Conservation (phyloP, 2,329 filamentous ascomycete species). For the Colletotrichum musae region DNA sequence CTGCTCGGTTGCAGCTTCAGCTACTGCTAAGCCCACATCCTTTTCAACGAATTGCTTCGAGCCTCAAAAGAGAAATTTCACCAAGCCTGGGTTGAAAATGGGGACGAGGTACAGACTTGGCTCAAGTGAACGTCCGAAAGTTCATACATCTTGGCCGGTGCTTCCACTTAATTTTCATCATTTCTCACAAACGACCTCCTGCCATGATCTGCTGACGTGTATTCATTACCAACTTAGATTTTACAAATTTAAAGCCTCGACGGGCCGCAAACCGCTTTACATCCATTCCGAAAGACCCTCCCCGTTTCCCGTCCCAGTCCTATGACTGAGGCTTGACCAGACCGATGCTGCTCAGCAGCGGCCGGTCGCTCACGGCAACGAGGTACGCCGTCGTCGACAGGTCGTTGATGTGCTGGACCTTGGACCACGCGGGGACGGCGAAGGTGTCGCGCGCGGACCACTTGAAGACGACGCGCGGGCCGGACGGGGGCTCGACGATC, state of each 20-base stretch:
- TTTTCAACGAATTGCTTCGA: too few species aligned
- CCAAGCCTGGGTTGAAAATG: too few species aligned
- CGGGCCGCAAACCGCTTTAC: neutral
- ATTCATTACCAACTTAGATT: slow-evolving; percentile 2
- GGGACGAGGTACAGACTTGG: too few species aligned
- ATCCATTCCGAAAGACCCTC: neutral
- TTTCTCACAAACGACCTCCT: neutral
- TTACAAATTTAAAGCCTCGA: neutral
- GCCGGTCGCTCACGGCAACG: slow-evolving; percentile 52
- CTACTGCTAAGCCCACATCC: too few species aligned
- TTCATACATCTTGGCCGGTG: too few species aligned
- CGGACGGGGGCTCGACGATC: slow-evolving; percentile 51
- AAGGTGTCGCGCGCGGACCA: slow-evolving; percentile 68
- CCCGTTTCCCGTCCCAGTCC: neutral
- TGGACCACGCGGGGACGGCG: slow-evolving; percentile 66
- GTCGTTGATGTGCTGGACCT: slow-evolving; percentile 60
- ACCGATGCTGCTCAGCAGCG: slow-evolving; percentile 50
- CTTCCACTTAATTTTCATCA: too few species aligned
- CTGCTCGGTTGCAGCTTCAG: too few species aligned
- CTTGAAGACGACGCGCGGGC: slow-evolving; percentile 50
- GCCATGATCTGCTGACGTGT: neutral
- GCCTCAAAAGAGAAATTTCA: too few species aligned
- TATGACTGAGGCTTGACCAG: slow-evolving; percentile 40
- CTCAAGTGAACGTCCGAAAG: too few species aligned
- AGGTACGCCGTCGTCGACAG: slow-evolving; percentile 49